Evolutionary conservation across 1,284 basidiomycete genomes (phyloP), one percentile per base, ranked within the genome.

Genomic region (Phellinidium pouzarii): DNA sequence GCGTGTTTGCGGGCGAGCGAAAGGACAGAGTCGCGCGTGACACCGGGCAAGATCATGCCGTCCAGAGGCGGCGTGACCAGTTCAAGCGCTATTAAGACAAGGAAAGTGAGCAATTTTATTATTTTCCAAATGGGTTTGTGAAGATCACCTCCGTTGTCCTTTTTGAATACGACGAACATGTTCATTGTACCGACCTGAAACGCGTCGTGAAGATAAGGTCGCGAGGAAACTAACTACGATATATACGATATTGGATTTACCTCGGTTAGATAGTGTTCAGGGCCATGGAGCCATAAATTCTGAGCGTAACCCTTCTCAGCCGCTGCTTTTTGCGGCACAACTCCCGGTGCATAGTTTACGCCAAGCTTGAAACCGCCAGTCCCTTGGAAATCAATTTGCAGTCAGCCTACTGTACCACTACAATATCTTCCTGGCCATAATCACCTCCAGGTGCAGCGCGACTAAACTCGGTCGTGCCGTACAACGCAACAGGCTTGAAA

Each of bases 31-130:
- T 97, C 93, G 58, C 95, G 86, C 6, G 94, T 98, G 17, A 99
- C 88, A 58, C 95, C 95, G 9, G 95, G 94, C 12, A 99, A 84
- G 63, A 99, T 94, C 76, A 96, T 87, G 52, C 94, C 94, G 64
- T 92, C 91, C 38, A 98, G 77, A 3, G 94, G 92, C 8, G 95
- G 94, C 0, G 94, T 95, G 46, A 92, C 83, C 55, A 96, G 81
- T 67, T 95, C 92, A 48, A 76, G 70, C 9, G 71, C 84, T 86
- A 56, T 17, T n/a, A n/a, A n/a, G n/a, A n/a, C n/a, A n/a, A n/a
- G n/a, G 11, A 36, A 26, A 41, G 50, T 27, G 29, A 29, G 29
- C 45, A 31, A 3, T 38, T 36, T 29, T 22, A 23, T 38, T 41
- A 43, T 22, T 11, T 8, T 11, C 44, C 38, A 12, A 53, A 46